Conservation (phyloP, 1,284 basidiomycete species). For the Ustilago hordei region DNA sequence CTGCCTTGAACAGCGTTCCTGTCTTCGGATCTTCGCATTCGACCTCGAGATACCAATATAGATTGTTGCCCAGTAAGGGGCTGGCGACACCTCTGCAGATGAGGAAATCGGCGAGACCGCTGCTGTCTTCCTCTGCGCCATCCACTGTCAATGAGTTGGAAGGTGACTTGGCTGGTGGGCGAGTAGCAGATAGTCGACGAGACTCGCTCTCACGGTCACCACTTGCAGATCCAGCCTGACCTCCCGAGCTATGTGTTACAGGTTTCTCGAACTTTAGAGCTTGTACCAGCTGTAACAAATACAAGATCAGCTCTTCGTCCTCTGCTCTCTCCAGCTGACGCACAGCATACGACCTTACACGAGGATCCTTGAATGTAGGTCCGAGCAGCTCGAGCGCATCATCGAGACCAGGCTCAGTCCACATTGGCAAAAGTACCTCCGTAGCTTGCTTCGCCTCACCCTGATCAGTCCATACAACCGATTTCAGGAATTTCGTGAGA, state of each 20-base stretch:
- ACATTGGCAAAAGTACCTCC: conserved; percentile 92
- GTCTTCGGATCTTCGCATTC: conserved; percentile 80
- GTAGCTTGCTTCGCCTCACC: conserved; percentile 98
- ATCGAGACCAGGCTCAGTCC: conserved; percentile 96
- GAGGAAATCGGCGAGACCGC: conserved; percentile 75
- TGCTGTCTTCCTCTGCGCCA: conserved; percentile 18
- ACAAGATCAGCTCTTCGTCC: conserved; percentile 94
- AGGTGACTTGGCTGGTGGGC: conserved; percentile 22
- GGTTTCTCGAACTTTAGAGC: conserved; percentile 78
- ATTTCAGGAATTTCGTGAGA: conserved; percentile 97
- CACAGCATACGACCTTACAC: conserved; percentile 94
- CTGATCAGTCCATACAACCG: conserved; percentile 95
- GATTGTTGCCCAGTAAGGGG: conserved; percentile 84
- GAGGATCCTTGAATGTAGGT: conserved; percentile 84
- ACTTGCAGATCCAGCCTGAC: conserved; percentile 20
- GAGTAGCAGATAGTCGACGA: conserved; percentile 11
- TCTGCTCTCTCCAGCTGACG: conserved; percentile 89
- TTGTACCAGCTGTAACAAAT: conserved; percentile 95
- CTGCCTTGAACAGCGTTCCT: conserved; percentile 90
- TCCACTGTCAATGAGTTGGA: conserved; percentile 24
- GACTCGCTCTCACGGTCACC: conserved; percentile 25
- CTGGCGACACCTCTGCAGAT: conserved; percentile 86
- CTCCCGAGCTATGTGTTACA: conserved; percentile 12
- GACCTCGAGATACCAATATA: conserved; percentile 98
- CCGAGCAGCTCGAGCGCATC: conserved; percentile 95